Evolutionary conservation across 257 asterid genomes (phyloP), one percentile per base, ranked within the genome.

Genomic region (Solanum peruvianum): DNA sequence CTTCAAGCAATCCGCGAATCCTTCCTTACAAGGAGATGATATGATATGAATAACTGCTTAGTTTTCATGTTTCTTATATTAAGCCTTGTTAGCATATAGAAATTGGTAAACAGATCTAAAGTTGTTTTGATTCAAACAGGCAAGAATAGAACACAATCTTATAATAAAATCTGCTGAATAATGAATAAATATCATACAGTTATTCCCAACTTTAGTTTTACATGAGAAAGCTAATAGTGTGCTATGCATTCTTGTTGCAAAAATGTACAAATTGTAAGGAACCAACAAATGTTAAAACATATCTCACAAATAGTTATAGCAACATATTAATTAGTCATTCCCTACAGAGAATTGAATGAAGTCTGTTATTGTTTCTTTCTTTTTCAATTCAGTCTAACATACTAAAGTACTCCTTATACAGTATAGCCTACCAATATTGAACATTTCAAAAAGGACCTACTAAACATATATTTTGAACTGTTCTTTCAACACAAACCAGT

Each of bases 1-100:
- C 60, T 90, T 86, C 88, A 86, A 83, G 87, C 86, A 20, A 87
- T 85, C 71, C 82, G 56, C 29, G 33, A 80, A 41, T 47, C 85
- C 85, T 80, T 80, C 42, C n/a, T 80, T 80, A 14, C 85, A 47
- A 80, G 67, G 27, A 80, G 29, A 47, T 77, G 39, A 77, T 42
- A 75, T 37, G 42, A 44, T 16, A 75, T 37, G 27, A 75, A 23
- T n/a, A 25, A 25, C 27, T 80, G 67, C 10, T 47, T 18, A 29
- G 29, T 11, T 47, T 80, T 80, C 85, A 47, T 45, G 9, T 29
- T 27, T 80, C 85, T 7, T 47, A 18, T 31, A 27, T 49, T 16
- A 45, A 47, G 37, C 13, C 27, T 80, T 80, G 12, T 8, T 49
- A 9, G 23, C 23, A 42, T 4, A 41, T 44, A 4, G 29, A 76